Evolutionary conservation across 225 moss, liverwort and hornwort genomes (phyloP).

Genomic region (Sphagnum contortum): DNA sequence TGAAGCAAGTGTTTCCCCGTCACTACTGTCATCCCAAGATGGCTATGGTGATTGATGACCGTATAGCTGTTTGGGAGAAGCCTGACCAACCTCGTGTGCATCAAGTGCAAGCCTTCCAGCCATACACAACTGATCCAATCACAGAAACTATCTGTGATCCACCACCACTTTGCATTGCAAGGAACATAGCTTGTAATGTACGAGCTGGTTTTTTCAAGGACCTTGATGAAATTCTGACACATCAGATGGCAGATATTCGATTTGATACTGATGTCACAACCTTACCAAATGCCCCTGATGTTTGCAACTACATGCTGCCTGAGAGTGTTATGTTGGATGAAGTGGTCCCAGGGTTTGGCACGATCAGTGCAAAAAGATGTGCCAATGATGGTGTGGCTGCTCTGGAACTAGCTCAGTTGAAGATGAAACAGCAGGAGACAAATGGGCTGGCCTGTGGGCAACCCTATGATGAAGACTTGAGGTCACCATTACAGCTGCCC

Average conservation of each 20-base stretch:
- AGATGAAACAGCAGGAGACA: conserved; percentile 45
- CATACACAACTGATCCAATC: conserved; percentile 75
- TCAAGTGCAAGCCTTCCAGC: conserved; percentile 91
- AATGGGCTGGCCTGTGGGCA: conserved; percentile 25
- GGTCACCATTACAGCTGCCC: conserved; percentile 44
- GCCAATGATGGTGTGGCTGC: conserved; percentile 58
- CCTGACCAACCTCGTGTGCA: conserved; percentile 92
- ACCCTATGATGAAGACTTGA: conserved; percentile 61
- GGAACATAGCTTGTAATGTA: conserved; percentile 98
- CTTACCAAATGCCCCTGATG: conserved; percentile 78
- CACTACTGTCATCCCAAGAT: conserved; percentile 92
- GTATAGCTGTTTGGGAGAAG: conserved; percentile 93
- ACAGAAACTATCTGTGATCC: conserved; percentile 69
- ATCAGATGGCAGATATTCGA: conserved; percentile 73
- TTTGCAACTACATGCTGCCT: conserved; percentile 79
- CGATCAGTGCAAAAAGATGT: conserved; percentile 31
- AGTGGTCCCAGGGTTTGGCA: conserved; percentile 32
- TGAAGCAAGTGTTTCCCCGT: conserved; percentile 82
- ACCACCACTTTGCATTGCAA: conserved; percentile 88
- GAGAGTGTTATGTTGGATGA: conserved; percentile 68
- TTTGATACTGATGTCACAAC: conserved; percentile 69
- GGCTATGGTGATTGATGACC: conserved; percentile 99
- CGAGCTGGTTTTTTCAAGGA: conserved; percentile 94
- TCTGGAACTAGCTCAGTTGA: conserved; percentile 38
- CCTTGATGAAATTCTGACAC: conserved; percentile 77